Percentiles rank a stretch among this genome's conserved stretches.
Evolutionary conservation across 352 stramenopile species (phyloP).

Genomic region (Globisporangium emineosum): DNA sequence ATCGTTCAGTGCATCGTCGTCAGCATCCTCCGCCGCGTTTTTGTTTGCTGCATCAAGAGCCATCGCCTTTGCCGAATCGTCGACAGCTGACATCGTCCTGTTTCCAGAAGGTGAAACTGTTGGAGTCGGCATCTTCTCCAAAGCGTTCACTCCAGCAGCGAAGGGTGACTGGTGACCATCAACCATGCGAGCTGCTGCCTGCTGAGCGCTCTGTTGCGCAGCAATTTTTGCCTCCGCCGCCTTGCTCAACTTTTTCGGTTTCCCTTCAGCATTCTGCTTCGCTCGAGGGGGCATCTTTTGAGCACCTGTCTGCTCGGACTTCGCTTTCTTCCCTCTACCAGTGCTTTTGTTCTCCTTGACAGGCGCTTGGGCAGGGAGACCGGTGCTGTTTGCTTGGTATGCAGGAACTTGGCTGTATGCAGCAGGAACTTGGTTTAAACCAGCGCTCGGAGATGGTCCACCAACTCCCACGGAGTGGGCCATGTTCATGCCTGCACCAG

Average conservation of each 20-base stretch:
- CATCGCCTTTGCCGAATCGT: constrained; percentile 18
- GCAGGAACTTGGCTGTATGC: neutral
- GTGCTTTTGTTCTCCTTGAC: neutral
- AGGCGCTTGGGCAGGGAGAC: neutral
- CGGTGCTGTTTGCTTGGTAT: neutral
- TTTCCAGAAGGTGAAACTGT: constrained; percentile 18
- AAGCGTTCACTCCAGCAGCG: neutral
- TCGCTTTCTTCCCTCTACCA: constrained; percentile 17
- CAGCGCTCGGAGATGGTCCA: neutral
- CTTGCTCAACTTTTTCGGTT: constrained; percentile 16
- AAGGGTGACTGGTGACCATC: constrained; percentile 20
- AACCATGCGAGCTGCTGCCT: constrained; percentile 2
- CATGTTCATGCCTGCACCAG: neutral
- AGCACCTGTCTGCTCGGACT: constrained; percentile 4
- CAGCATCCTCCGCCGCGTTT: constrained; percentile 8
- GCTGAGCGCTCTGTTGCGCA: constrained; percentile 9
- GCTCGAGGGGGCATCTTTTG: constrained; percentile 16
- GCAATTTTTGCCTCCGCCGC: constrained; percentile 13
- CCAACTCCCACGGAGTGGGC: neutral
- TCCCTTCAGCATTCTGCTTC: constrained; percentile 8
- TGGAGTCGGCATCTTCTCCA: constrained; percentile 20
- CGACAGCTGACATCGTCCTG: constrained; percentile 3
- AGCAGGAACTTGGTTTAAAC: neutral
- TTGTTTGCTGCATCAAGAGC: constrained; percentile 14
- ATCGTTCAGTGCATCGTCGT: constrained; percentile 67